Percentiles rank a stretch among this genome's conserved stretches.
Conservation (phyloP, 139 green algal genomes). For the Volvox africanus region DNA sequence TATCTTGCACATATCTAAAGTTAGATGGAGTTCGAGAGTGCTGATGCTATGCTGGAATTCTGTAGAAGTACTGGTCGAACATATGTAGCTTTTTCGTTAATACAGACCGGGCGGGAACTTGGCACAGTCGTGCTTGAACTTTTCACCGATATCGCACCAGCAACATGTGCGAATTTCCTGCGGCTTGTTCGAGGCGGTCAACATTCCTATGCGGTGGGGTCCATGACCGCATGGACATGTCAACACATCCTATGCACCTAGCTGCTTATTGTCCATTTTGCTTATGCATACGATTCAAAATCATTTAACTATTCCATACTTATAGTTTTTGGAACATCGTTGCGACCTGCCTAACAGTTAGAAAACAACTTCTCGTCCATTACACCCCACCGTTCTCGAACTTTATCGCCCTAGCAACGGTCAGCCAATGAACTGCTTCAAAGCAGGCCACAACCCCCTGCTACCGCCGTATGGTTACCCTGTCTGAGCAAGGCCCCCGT, state of each 20-base stretch:
- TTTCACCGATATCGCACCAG: constrained; percentile 43
- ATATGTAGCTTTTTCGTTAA: not conserved
- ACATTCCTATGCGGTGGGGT: not conserved
- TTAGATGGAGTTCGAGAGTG: constrained; percentile 27
- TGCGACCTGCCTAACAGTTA: too few relatives aligned
- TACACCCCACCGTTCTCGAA: too few relatives aligned
- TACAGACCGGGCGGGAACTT: not conserved
- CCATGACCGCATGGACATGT: not conserved
- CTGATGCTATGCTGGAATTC: constrained; percentile 21
- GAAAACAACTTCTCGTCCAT: too few relatives aligned
- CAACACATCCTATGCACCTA: not conserved
- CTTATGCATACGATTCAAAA: too few relatives aligned
- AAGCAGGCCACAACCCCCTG: too few relatives aligned
- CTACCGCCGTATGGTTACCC: too few relatives aligned
- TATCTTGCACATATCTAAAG: too few relatives aligned
- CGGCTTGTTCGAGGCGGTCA: not conserved
- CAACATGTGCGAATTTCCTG: constrained; percentile 27
- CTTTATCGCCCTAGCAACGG: too few relatives aligned
- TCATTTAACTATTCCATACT: too few relatives aligned
- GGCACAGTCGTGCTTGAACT: constrained; percentile 27
- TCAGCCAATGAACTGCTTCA: too few relatives aligned
- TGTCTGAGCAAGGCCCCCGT: not conserved
- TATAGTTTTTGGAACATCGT: too few relatives aligned
- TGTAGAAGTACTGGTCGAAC: constrained; percentile 26
- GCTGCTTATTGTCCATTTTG: too few relatives aligned